phyloP scores from a whole-genome alignment of 208 protist genomes.

The Leptomonas pyrrhocoris region DNA sequence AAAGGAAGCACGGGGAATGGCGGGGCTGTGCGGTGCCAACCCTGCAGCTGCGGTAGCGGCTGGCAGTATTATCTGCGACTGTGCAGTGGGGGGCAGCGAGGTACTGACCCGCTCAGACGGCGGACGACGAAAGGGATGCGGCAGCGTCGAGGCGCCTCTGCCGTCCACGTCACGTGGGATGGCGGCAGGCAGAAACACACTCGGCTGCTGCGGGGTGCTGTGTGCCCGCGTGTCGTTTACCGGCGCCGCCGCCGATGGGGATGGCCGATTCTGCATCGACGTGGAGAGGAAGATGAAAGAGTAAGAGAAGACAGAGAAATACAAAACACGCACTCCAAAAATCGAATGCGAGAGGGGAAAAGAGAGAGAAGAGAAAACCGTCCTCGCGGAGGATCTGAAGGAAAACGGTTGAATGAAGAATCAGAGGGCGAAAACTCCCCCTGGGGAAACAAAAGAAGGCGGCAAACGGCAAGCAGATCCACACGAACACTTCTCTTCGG shows the following conservation, averaged over 20 bases:
- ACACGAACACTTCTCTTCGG: neutral
- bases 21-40: conserved; percentile 31
- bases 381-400: no score
- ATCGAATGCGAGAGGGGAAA: no score
- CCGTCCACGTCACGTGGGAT: neutral
- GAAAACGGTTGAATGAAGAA: no score
- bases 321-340: no score
- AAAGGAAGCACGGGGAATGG: conserved; percentile 24
- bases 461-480: no score
- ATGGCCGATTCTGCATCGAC: conserved; percentile 1
- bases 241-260: neutral
- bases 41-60: neutral
- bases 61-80: neutral
- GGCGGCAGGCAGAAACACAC: conserved; percentile 10
- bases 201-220: neutral
- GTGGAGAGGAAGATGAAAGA: neutral
- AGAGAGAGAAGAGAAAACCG: no score
- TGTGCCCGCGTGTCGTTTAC: neutral
- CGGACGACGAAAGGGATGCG: neutral
- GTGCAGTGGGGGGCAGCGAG: neutral
- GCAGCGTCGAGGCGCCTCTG: neutral
- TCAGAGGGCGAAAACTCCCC: no score
- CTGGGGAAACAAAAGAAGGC: no score
- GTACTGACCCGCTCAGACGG: conserved; percentile 11
- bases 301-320: neutral